Base-by-base conservation (phyloP, 345 rosid species). In the Angophora floribunda region DNA sequence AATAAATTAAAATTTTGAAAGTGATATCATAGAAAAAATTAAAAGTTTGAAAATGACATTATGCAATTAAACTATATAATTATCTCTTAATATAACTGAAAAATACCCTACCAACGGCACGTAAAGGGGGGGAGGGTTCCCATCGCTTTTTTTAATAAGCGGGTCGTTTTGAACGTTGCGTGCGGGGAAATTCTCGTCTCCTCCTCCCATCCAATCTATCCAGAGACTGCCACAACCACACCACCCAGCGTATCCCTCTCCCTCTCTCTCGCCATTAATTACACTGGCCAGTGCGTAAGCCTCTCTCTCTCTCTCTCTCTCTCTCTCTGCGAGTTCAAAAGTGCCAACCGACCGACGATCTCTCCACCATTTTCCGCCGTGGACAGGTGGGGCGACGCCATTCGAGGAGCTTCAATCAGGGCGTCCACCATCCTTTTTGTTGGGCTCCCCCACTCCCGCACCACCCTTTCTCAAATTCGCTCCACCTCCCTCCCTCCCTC, bases 11-110 rank as follows among this genome's bases (percentile, higher is more conserved):
- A 21, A 1, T 1, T 55, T 0, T 55, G 4, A 12, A 22, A 7
- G 19, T 17, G 4, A 19, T 9, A 7, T 3, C 1, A 1, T 1
- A 1, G 0, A 55, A 1, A 1, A 7, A 0, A 55, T 55, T 52
- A 19, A 55, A 55, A 0, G 21, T 55, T 21, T 1, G 0, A 11
- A 21, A 11, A 22, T 55, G 5, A 55, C 61, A 21, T 55, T 19
- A 2, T 5, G 19, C 4, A 1, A 53, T 4, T 0, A 7, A 53
- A 26, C 8, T 19, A 36, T 36, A 36, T 0, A 53, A 1, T 36
- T 36, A 21, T 24, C 5, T 55, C 0, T 0, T 55, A 55, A 21
- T 26, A 2, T 32, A 16, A 67, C 41, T 65, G 4, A 67, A 16
- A 67, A 32, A 30, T 32, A 7, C 82, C 49, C 82, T 41, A 36